phyloP scores from a whole-genome alignment of 73 alveolate genomes.

The Tetrahymena borealis region DNA sequence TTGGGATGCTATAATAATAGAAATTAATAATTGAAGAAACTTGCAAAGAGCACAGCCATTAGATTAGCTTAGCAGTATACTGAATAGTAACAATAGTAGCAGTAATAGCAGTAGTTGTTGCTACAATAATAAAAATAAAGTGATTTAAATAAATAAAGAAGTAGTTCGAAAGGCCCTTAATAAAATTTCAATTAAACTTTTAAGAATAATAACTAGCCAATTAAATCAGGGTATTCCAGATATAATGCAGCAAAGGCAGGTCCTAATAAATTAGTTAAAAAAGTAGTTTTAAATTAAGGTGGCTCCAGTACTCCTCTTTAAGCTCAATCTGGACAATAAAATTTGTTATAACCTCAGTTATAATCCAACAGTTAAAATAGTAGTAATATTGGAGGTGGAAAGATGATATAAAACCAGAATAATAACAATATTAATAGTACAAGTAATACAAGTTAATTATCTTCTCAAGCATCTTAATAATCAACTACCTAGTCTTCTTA shows the following conservation, averaged over 20 bases:
- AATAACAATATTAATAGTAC: neutral
- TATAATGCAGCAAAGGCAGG: neutral
- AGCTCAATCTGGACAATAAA: neutral
- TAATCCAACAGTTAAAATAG: neutral
- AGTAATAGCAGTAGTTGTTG: neutral
- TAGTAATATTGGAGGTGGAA: neutral
- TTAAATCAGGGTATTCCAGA: neutral
- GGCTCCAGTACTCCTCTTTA: neutral
- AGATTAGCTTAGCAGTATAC: constrained; percentile 73
- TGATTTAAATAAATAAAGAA: neutral
- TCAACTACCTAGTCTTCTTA: neutral
- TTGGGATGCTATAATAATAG: constrained; percentile 95
- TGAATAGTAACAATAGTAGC: neutral
- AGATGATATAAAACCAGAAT: neutral
- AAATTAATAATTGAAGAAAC: constrained; percentile 80
- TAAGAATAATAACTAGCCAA: neutral
- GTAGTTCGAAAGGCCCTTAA: neutral
- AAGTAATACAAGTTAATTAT: neutral
- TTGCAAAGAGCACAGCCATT: constrained; percentile 92
- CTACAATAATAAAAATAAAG: neutral
- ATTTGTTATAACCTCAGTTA: neutral
- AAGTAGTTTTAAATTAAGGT: neutral
- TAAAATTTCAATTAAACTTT: neutral
- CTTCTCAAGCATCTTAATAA: neutral
- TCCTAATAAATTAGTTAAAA: neutral